These are phyloP conservation scores for Geranium incanum DNA, from an alignment of 441 rosid genomes.

Conservation along the genomic window DNA sequence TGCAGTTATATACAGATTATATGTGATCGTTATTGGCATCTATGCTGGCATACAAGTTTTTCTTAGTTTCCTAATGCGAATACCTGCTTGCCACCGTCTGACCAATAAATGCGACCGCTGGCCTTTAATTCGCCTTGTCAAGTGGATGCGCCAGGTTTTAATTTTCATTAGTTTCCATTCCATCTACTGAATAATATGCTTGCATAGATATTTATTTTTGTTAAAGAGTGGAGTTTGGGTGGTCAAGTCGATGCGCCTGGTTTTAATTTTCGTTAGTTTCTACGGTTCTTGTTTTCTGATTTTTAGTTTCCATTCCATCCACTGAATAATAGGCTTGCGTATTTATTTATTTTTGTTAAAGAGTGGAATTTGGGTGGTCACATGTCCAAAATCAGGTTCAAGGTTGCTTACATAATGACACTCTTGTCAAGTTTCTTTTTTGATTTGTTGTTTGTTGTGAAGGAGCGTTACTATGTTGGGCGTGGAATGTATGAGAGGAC, in stretches of 20 bases:
- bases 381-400: background rate
- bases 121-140: slow-evolving; percentile 67
- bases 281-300: slow-evolving; percentile 13
- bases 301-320: background rate
- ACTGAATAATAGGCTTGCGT: background rate
- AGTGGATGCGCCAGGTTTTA: slow-evolving; percentile 98
- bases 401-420: background rate
- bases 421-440: background rate
- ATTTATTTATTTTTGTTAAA: background rate
- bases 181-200: background rate
- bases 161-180: slow-evolving; percentile 14
- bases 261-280: slow-evolving; percentile 25
- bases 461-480: slow-evolving; percentile 94
- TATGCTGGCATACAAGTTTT: slow-evolving; percentile 85
- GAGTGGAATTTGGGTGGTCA: background rate
- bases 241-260: slow-evolving; percentile 98
- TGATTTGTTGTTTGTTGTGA: slow-evolving; percentile 21
- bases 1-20: slow-evolving; percentile 52
- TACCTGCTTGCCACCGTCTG: slow-evolving; percentile 78
- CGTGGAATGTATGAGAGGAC: slow-evolving; percentile 97
- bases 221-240: background rate
- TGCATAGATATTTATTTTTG: background rate
- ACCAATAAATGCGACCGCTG: slow-evolving; percentile 78
- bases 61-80: slow-evolving; percentile 75
- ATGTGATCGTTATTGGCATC: slow-evolving; percentile 68